These are phyloP conservation scores for Amanita rubescens DNA, from an alignment of 768 basidiomycete species.

Conservation along the genomic window DNA sequence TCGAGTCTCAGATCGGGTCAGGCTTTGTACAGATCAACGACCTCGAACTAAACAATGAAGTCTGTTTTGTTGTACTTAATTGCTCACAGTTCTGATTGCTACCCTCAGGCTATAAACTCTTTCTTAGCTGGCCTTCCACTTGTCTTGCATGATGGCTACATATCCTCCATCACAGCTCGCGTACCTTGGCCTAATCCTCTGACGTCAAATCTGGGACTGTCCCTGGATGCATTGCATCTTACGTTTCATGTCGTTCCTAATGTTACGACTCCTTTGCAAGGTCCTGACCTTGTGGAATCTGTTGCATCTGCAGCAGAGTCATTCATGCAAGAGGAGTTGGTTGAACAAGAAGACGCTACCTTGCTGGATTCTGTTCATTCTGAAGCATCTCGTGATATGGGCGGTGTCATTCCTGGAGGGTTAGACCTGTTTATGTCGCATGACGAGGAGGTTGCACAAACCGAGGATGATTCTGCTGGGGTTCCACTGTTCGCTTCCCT, in stretches of 20 bases:
- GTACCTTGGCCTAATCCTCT: slow-evolving; percentile 86
- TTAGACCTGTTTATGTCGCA: slow-evolving; percentile 47
- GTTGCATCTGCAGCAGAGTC: slow-evolving; percentile 80
- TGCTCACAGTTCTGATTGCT: slow-evolving; percentile 10
- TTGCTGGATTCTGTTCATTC: slow-evolving; percentile 61
- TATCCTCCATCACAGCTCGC: slow-evolving; percentile 68
- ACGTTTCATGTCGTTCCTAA: slow-evolving; percentile 43
- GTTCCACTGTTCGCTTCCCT: slow-evolving; percentile 77
- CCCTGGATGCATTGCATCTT: slow-evolving; percentile 60
- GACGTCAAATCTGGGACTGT: slow-evolving; percentile 63
- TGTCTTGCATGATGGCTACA: slow-evolving; percentile 58
- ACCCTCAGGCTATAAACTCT: slow-evolving; percentile 67
- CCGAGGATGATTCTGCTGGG: slow-evolving; percentile 59
- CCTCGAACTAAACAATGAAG: slow-evolving; percentile 70
- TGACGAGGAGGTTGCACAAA: slow-evolving; percentile 31
- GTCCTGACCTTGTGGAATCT: slow-evolving; percentile 59
- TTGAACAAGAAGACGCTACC: slow-evolving; percentile 59
- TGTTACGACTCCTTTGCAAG: slow-evolving; percentile 15
- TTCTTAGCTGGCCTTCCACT: slow-evolving; percentile 62
- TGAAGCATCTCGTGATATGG: slow-evolving; percentile 28
- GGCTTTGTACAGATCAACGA: slow-evolving; percentile 84
- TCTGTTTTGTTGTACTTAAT: slow-evolving; percentile 28
- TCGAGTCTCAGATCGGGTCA: slow-evolving; percentile 90
- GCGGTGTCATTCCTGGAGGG: slow-evolving; percentile 58
- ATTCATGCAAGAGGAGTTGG: slow-evolving; percentile 80